phyloP scores from a whole-genome alignment of 495 filamentous ascomycete species.

The Cenococcum geophilum region DNA sequence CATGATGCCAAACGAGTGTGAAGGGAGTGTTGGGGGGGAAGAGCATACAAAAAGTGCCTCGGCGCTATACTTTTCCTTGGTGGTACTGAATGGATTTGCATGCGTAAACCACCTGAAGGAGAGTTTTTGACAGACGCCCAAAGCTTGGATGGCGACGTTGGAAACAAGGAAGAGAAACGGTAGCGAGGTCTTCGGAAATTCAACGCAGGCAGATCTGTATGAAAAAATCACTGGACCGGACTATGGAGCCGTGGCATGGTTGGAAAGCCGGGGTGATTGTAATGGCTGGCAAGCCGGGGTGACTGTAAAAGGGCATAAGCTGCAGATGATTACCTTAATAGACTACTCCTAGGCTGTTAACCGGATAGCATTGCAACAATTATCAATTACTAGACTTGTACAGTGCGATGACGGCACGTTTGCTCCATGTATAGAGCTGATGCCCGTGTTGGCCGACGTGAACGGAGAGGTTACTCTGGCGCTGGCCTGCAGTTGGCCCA shows the following conservation, averaged over 20 bases:
- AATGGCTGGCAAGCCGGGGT: neutral
- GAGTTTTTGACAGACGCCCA: conserved; percentile 1
- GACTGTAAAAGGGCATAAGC: neutral
- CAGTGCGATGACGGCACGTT: neutral
- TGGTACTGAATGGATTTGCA: neutral
- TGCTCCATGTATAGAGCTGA: neutral
- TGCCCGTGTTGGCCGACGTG: too few relatives aligned
- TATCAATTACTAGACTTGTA: neutral
- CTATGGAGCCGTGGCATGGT: conserved; percentile 1
- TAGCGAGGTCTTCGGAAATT: neutral
- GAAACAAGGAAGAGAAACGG: neutral
- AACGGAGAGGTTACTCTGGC: too few relatives aligned
- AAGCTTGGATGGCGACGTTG: neutral
- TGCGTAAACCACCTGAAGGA: neutral
- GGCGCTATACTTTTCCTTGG: neutral
- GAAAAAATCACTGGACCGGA: conserved; percentile 1
- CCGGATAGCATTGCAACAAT: neutral
- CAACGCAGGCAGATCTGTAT: neutral
- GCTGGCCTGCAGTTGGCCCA: too few relatives aligned
- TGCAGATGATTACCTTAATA: neutral
- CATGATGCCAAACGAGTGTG: conserved; percentile 19
- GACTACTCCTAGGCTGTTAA: neutral
- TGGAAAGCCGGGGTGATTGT: neutral
- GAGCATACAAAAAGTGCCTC: neutral
- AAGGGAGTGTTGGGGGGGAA: neutral